Conservation (phyloP, 2,329 filamentous ascomycete species). For the Colletotrichum echinochloae region DNA sequence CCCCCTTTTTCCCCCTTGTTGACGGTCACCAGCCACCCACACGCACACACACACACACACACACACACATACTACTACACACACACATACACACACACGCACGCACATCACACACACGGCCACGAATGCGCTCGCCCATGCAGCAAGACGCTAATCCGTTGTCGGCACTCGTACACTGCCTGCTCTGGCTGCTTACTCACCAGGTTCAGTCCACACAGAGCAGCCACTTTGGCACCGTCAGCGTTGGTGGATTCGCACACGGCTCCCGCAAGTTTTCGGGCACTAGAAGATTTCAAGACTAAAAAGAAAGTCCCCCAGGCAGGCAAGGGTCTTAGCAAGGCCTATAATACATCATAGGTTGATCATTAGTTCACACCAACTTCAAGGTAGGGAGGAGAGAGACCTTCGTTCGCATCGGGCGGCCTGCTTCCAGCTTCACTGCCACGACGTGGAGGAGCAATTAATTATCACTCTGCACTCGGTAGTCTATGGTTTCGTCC, state of each 20-base stretch:
- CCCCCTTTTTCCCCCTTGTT: too few species aligned
- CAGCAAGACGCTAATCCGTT: slow-evolving; percentile 7
- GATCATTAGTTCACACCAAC: slow-evolving; percentile 14
- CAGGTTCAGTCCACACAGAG: neutral
- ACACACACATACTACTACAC: too few species aligned
- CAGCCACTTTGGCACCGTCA: slow-evolving; percentile 15
- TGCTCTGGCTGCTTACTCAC: slow-evolving; percentile 10
- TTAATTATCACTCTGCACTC: neutral
- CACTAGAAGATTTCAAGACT: slow-evolving; percentile 6
- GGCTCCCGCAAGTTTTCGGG: neutral
- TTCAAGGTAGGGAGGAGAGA: neutral
- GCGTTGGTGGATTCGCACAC: slow-evolving; percentile 11
- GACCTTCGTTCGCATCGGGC: neutral
- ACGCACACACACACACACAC: too few species aligned
- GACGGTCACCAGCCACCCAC: slow-evolving; percentile 29
- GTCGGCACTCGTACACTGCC: neutral
- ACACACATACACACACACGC: too few species aligned
- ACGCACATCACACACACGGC: slow-evolving; percentile 26
- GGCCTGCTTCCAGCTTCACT: neutral
- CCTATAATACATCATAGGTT: slow-evolving; percentile 33
- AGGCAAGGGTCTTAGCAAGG: slow-evolving; percentile 27
- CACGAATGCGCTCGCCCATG: slow-evolving; percentile 25
- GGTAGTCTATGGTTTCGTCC: too few species aligned
- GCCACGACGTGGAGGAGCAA: too few species aligned
- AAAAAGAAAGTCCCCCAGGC: neutral